Evolutionary conservation across 345 rosid species (phyloP).

Genomic region (Citrus hindsii): DNA sequence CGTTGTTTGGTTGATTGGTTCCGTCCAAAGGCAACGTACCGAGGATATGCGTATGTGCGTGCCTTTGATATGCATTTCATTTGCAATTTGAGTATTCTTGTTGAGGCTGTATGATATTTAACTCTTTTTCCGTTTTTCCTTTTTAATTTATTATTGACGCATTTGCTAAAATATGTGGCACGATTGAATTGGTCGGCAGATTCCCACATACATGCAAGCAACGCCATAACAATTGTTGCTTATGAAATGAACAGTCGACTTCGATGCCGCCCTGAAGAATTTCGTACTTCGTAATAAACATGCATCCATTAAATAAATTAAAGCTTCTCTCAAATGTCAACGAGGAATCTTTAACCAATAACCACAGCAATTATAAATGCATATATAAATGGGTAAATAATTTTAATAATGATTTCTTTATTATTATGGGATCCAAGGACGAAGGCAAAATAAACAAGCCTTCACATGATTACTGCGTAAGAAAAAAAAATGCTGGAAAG

Average conservation of each 20-base stretch:
- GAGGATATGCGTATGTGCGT: too few relatives aligned
- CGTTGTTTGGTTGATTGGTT: background rate
- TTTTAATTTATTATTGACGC: too few relatives aligned
- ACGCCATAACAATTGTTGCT: background rate
- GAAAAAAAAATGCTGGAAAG: background rate
- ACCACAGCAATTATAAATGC: background rate
- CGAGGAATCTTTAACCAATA: background rate
- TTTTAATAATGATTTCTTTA: background rate
- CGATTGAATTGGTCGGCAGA: background rate
- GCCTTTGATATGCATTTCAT: too few relatives aligned
- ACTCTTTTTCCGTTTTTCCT: too few relatives aligned
- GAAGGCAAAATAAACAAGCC: background rate
- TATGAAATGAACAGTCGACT: background rate
- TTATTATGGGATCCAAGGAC: background rate
- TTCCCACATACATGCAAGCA: background rate
- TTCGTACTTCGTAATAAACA: too few relatives aligned
- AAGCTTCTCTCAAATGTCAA: slow-evolving; percentile 1
- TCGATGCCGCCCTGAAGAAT: too few relatives aligned
- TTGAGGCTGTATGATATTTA: background rate
- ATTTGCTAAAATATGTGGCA: background rate
- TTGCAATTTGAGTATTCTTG: background rate
- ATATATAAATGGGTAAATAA: background rate
- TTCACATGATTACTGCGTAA: slow-evolving; percentile 1
- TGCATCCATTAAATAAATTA: too few relatives aligned
- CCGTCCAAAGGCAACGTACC: background rate